These are phyloP conservation scores for Scalesia atractyloides DNA, from an alignment of 129 eudicot species.

Conservation along the genomic window DNA sequence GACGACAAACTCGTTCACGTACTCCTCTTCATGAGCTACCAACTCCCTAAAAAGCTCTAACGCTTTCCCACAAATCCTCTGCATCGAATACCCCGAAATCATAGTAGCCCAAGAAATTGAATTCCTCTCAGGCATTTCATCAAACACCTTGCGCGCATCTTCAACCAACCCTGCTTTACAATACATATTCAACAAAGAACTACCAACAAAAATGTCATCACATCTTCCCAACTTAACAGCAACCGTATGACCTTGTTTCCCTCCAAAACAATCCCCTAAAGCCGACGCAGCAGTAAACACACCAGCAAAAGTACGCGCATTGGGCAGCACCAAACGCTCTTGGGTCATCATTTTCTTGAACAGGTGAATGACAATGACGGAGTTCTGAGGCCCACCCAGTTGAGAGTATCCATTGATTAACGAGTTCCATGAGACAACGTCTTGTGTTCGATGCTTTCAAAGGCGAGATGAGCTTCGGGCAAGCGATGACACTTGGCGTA, in stretches of 20 bases:
- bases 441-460: slow-evolving; percentile 48
- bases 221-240: slow-evolving; percentile 42
- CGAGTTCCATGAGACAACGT: slow-evolving; percentile 79
- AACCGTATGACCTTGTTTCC: slow-evolving; percentile 54
- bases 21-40: slow-evolving; percentile 43
- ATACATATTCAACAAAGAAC: slow-evolving; percentile 72
- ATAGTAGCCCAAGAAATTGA: slow-evolving; percentile 85
- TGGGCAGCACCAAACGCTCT: slow-evolving; percentile 42
- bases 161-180: slow-evolving; percentile 58
- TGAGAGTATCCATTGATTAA: slow-evolving; percentile 71
- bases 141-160: slow-evolving; percentile 80
- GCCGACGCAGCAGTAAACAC: slow-evolving; percentile 52
- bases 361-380: slow-evolving; percentile 40
- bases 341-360: slow-evolving; percentile 50
- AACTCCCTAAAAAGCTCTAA: slow-evolving; percentile 53
- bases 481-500: slow-evolving; percentile 76
- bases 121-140: slow-evolving; percentile 77
- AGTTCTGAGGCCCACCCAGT: slow-evolving; percentile 39
- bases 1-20: slow-evolving; percentile 61
- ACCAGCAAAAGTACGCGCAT: slow-evolving; percentile 67
- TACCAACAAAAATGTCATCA: slow-evolving; percentile 70
- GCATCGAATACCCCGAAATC: slow-evolving; percentile 78
- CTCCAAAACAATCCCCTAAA: slow-evolving; percentile 40
- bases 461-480: slow-evolving; percentile 58
- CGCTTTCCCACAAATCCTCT: slow-evolving; percentile 54